Conservation (phyloP, 345 rosid genomes). For the Trapa incisa region DNA sequence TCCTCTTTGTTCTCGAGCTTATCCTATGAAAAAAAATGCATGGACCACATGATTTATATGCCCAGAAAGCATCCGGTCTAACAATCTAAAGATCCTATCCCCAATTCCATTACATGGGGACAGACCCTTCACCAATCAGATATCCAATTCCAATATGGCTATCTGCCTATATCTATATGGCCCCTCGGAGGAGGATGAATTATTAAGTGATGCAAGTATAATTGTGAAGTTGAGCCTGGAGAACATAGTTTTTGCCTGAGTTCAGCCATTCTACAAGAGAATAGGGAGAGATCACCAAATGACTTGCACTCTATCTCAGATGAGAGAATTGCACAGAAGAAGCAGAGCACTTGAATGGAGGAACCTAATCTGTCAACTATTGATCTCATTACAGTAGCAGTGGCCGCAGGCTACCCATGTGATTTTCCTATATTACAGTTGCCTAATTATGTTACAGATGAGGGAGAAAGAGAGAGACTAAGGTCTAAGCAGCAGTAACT, state of each 20-base stretch:
- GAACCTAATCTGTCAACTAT: background rate
- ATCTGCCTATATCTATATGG: too few species aligned
- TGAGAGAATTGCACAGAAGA: background rate
- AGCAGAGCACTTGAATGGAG: background rate
- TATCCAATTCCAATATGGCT: too few species aligned
- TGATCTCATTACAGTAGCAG: too few species aligned
- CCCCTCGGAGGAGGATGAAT: too few species aligned
- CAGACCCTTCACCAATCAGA: too few species aligned
- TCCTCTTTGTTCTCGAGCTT: background rate
- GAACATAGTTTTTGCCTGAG: background rate
- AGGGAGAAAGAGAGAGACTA: background rate
- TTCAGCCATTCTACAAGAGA: background rate
- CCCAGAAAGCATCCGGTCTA: constrained; percentile 7
- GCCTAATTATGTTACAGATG: background rate
- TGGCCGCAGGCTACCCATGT: too few species aligned
- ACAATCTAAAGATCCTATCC: background rate
- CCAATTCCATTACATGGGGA: too few species aligned
- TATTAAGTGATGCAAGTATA: too few species aligned
- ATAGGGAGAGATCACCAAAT: background rate
- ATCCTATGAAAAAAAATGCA: constrained; percentile 5
- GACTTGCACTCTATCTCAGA: background rate
- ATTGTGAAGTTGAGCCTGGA: too few species aligned
- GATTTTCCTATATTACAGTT: background rate
- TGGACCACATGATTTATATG: constrained; percentile 28
- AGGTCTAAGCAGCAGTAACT: constrained; percentile 2